phyloP scores from a whole-genome alignment of 768 basidiomycete genomes.

The Serendipita sp. region DNA sequence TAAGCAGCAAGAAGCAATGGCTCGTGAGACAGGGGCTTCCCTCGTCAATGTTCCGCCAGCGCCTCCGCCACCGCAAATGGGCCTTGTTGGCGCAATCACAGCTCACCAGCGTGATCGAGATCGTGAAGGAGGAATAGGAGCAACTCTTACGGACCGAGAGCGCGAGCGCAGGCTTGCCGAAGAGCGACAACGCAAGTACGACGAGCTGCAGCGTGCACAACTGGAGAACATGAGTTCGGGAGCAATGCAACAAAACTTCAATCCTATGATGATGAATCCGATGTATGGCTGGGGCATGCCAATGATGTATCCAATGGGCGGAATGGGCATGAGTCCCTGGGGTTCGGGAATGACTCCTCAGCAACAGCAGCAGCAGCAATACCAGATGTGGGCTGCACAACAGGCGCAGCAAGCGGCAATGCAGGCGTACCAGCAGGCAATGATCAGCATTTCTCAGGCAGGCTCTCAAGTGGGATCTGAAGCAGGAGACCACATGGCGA shows the following conservation, averaged over 20 bases:
- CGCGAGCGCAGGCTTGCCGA: conserved; percentile 84
- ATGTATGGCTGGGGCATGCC: conserved; percentile 28
- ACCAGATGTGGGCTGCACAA: conserved; percentile 67
- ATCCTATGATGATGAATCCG: conserved; percentile 55
- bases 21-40: conserved; percentile 79
- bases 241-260: conserved; percentile 41
- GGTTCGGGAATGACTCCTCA: conserved; percentile 22
- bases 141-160: conserved; percentile 87
- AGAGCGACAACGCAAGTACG: conserved; percentile 82
- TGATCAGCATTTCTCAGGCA: conserved; percentile 19
- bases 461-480: conserved; percentile 16
- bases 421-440: conserved; percentile 17
- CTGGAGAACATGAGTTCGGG: conserved; percentile 73
- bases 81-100: conserved; percentile 89
- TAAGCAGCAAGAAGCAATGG: conserved; percentile 85
- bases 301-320: conserved; percentile 27
- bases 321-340: conserved; percentile 27
- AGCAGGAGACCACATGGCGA: conserved; percentile 9
- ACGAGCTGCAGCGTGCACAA: conserved; percentile 79
- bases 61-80: conserved; percentile 87
- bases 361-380: conserved; percentile 32
- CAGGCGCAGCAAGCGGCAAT: conserved; percentile 74
- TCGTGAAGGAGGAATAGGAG: conserved; percentile 89
- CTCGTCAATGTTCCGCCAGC: conserved; percentile 93
- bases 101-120: conserved; percentile 89